Evolutionary conservation across 345 rosid genomes (phyloP).

Genomic region (Physaria fendleri): DNA sequence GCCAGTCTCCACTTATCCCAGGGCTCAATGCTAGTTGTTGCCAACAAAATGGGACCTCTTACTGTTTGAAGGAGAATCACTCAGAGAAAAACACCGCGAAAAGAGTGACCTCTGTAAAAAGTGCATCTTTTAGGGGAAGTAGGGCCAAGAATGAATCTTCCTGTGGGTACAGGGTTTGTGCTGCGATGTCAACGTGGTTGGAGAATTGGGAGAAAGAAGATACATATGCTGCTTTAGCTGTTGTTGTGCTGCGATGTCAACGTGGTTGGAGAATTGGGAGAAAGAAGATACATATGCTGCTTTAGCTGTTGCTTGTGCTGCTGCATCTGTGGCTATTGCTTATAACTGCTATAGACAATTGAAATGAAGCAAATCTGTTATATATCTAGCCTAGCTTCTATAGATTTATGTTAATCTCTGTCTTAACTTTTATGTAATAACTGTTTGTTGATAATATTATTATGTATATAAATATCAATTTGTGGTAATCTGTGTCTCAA

Average conservation of each 20-base stretch:
- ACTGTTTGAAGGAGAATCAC: constrained; percentile 41
- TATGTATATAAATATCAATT: neutral
- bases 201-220: constrained; percentile 92
- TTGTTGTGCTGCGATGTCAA: too few species aligned
- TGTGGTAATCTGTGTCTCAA: neutral
- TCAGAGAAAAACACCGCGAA: constrained; percentile 30
- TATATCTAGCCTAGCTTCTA: neutral
- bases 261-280: constrained; percentile 85
- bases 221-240: constrained; percentile 73
- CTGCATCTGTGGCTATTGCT: constrained; percentile 69
- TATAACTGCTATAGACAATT: constrained; percentile 60
- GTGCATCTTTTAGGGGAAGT: constrained; percentile 24
- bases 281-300: constrained; percentile 80
- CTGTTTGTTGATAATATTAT: constrained; percentile 12
- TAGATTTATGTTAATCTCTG: too few species aligned
- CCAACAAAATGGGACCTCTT: constrained; percentile 51
- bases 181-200: constrained; percentile 52
- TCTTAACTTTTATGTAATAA: constrained; percentile 7
- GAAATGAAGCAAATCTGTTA: constrained; percentile 21
- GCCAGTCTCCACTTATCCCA: constrained; percentile 21
- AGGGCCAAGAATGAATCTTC: constrained; percentile 35
- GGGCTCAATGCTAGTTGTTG: constrained; percentile 35
- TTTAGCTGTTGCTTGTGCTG: constrained; percentile 72
- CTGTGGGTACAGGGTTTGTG: constrained; percentile 32
- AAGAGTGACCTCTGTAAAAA: constrained; percentile 41